Base-by-base conservation (phyloP, 108 stramenopile genomes). In the Cylindrotheca closterium region DNA sequence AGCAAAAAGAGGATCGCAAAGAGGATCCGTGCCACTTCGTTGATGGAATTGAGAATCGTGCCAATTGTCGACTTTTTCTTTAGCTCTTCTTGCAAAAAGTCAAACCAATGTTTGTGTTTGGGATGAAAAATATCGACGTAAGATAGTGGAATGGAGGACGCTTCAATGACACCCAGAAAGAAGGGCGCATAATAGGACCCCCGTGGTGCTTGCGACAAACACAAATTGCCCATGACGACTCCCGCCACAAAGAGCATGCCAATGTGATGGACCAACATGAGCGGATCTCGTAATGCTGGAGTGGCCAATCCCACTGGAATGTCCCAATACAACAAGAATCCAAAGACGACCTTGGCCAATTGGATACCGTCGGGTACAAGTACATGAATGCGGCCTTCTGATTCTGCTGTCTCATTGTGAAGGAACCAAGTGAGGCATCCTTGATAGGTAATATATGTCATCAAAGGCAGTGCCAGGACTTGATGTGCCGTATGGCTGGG, bases 81-180 rank as follows among this genome's bases (percentile, higher is more conserved):
- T 28, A 51, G 51, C 19, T 64, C 60, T 22, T 30, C 30, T 56
- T 78, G 53, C 63, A 85, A 54, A 63, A 70, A 82, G 12, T 74
- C 65, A 54, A 75, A 58, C 70, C 80, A 86, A 15, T 66, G 47
- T 3, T 68, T 68, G 42, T 82, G 57, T 42, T 83, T 86, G 1
- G 85, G 85, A 77, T 86, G 85, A 48, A 83, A 86, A 0, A 82
- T 46, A 69, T 87, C 83, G 45, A 88, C 82, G 50, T 80, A 57
- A 27, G 60, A 50, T 55, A 88, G 70, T 28, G 81, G 81, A 15
- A 88, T 60, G 3, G 80, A 82, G 49, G 79, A 81, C 10, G 83
- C 50, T 68, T 88, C 87, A 55, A 88, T 78, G 12, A 82, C 78
- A 8, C 87, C 87, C 62, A 85, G 82, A 65, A 81, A 88, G 60